Evolutionary conservation across 495 filamentous ascomycete species (phyloP), one percentile per base, ranked within the genome.

Genomic region (Penicilliopsis zonata): DNA sequence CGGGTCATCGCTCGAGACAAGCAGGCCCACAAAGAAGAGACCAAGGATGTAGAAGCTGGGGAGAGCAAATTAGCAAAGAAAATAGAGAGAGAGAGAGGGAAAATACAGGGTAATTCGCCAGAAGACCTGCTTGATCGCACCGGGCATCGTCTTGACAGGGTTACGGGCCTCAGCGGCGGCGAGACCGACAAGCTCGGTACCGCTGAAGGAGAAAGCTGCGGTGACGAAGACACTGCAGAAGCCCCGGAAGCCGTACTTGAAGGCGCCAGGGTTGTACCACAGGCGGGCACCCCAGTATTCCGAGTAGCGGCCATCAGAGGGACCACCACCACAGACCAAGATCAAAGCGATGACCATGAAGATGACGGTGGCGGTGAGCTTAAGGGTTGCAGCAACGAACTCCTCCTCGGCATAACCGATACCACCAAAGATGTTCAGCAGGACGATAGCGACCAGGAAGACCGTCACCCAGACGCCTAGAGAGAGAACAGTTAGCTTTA

Each of bases 151-250:
- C 41, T 61, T 63, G 28, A 48, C 50, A 25, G 63, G 63, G 28
- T 61, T 56, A 27, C 46, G 48, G 7, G 63, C 49, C 37, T 67
- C 63, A 21, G 63, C 63, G 16, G 63, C 63, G 13, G 63, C 61
- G 14, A 67, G 47, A 36, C 63, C 59, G 27, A 54, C 50, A 7
- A 64, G 47, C 35, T 64, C 59, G 13, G 73, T 78, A 27, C 75
- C 75, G 16, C 57, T 60, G 42, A 76, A 80, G 22, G 76, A 51
- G 41, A 80, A 79, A 29, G 70, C 67, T 13, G 76, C 75, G n/a
- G 65, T 61, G 33, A 77, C 71, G 48, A 80, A 76, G 34, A 78
- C 73, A 4, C 59, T 46, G 42, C 67, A 70, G 47, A 76, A 68
- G 4, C 75, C 75, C 32, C 69, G 65, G 60, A 78, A 78, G 30